phyloP scores from a whole-genome alignment of 306 rosid genomes.

The Nissolia schottii region DNA sequence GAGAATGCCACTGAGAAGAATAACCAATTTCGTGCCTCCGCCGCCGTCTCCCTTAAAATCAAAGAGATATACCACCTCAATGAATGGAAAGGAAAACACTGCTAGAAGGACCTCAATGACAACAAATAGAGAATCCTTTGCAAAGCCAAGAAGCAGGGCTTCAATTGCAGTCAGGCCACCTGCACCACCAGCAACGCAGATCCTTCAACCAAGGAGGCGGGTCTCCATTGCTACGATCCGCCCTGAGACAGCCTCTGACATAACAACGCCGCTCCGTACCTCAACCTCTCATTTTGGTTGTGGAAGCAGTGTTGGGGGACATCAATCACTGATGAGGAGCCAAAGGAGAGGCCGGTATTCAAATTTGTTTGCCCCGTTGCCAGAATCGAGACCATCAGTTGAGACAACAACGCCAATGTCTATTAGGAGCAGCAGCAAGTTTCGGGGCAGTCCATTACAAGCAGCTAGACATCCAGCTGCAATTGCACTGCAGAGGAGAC shows the following conservation, averaged over 20 bases:
- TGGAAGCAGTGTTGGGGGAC: conserved; percentile 30
- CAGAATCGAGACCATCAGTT: conserved; percentile 43
- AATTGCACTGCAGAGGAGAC: conserved; percentile 56
- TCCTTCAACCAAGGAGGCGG: conserved; percentile 76
- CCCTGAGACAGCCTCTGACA: conserved; percentile 49
- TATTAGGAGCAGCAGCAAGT: conserved; percentile 68
- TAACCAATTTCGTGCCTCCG: conserved; percentile 57
- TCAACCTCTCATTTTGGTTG: conserved; percentile 48
- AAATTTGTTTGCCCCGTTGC: conserved; percentile 66
- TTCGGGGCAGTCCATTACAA: conserved; percentile 70
- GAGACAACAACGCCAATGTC: conserved; percentile 60
- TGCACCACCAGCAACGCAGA: conserved; percentile 33
- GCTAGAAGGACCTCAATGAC: conserved; percentile 34
- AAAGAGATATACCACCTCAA: conserved; percentile 26
- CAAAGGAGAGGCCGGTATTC: conserved; percentile 65
- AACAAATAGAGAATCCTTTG: conserved; percentile 24
- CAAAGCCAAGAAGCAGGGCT: conserved; percentile 56
- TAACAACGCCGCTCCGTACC: conserved; percentile 62
- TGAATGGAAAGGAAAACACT: conserved; percentile 68
- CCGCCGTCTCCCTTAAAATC: conserved; percentile 52
- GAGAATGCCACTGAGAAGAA: conserved; percentile 70
- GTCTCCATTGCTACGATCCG: conserved; percentile 75
- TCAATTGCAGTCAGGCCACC: conserved; percentile 69
- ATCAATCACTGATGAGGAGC: conserved; percentile 45
- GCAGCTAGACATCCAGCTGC: conserved; percentile 42